Percentiles rank a stretch among this genome's conserved stretches.
Conservation (phyloP, 331 rosid genomes). For the Malus hybrid region DNA sequence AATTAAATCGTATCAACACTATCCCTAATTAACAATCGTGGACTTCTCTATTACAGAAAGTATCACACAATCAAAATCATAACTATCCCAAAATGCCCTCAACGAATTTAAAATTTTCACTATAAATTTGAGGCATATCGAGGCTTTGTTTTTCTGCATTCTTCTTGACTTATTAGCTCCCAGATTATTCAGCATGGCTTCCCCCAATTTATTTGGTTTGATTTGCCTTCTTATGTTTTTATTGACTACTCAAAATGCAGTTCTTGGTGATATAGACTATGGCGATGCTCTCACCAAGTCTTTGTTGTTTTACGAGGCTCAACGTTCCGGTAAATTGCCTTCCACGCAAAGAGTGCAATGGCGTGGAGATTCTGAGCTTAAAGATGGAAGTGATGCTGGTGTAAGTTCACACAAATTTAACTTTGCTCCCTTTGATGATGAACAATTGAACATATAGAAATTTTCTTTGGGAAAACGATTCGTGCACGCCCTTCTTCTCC, state of each 20-base stretch:
- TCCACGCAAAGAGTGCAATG: conserved; percentile 15
- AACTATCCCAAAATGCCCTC: not conserved
- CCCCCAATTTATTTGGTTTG: not conserved
- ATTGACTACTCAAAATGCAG: not conserved
- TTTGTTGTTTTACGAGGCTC: conserved; percentile 23
- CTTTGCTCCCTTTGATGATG: too few relatives aligned
- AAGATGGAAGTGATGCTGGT: conserved; percentile 23
- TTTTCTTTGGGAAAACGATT: too few relatives aligned
- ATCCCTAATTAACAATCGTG: not conserved
- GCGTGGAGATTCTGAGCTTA: conserved; percentile 31
- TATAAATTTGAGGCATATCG: not conserved
- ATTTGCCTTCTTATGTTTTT: not conserved
- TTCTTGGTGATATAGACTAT: conserved; percentile 10
- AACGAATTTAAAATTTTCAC: not conserved
- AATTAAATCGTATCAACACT: too few relatives aligned
- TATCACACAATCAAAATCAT: not conserved
- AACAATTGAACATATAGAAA: too few relatives aligned
- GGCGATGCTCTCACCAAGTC: conserved; percentile 25
- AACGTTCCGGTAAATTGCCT: conserved; percentile 29
- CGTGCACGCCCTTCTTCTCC: too few relatives aligned
- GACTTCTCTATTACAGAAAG: not conserved
- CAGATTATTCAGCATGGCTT: not conserved
- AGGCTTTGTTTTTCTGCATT: not conserved
- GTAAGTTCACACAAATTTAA: conserved; percentile 9
- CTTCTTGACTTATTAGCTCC: not conserved